Evolutionary conservation across 1,284 basidiomycete species (phyloP).

Genomic region (Austropuccinia psidii): DNA sequence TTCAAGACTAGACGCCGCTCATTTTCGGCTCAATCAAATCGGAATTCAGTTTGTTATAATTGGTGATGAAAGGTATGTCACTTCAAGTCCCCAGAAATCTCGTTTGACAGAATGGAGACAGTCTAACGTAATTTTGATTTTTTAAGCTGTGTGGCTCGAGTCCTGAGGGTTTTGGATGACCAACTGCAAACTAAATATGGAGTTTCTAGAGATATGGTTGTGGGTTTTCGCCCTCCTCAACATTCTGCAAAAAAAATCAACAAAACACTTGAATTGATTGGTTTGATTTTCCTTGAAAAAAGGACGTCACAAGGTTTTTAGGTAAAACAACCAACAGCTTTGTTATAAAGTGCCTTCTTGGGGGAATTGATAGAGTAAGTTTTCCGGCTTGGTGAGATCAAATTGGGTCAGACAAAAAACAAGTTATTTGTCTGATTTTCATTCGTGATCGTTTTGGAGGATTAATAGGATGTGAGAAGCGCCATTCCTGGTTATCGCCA

Average conservation of each 20-base stretch:
- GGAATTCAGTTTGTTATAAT: conserved; percentile 60
- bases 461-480: no score
- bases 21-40: conserved; percentile 53
- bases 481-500: no score
- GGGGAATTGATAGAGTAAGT: conserved; percentile 22
- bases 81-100: no score
- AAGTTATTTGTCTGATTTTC: no score
- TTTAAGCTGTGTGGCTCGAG: not conserved
- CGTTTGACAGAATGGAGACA: no score
- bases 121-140: no score
- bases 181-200: conserved; percentile 5
- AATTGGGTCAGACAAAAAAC: no score
- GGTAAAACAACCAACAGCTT: not conserved
- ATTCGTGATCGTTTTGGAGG: no score
- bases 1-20: conserved; percentile 52
- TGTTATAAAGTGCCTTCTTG: conserved; percentile 18
- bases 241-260: not conserved
- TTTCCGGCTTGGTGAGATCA: no score
- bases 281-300: not conserved
- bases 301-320: conserved; percentile 1
- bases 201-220: conserved; percentile 9
- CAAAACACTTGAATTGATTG: not conserved
- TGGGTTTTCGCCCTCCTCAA: not conserved
- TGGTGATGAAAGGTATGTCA: conserved; percentile 26
- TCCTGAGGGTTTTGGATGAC: conserved; percentile 10